phyloP scores from a whole-genome alignment of 2,329 filamentous ascomycete genomes.

The Grosmannia serpens region DNA sequence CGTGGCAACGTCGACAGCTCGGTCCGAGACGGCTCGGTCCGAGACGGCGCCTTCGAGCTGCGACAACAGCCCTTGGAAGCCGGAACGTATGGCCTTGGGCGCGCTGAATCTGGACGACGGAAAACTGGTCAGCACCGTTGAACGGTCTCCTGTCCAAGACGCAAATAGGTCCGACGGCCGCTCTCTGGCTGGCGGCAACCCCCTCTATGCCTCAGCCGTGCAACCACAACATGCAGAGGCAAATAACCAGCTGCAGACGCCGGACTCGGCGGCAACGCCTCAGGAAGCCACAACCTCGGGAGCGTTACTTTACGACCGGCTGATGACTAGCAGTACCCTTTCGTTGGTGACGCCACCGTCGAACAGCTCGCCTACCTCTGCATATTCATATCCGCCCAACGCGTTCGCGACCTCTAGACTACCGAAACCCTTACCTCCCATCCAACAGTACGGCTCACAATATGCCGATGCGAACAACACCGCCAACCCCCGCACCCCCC shows the following conservation, averaged over 20 bases:
- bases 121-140: not conserved
- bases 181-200: not conserved
- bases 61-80: slow-evolving; percentile 12
- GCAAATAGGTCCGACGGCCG: not conserved
- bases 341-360: slow-evolving; percentile 4
- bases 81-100: slow-evolving; percentile 21
- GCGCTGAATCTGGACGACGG: slow-evolving; percentile 10
- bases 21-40: not conserved
- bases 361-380: not conserved
- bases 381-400: not conserved
- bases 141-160: not conserved
- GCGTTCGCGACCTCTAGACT: not conserved
- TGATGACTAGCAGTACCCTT: not conserved
- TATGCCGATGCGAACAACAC: not conserved
- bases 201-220: not conserved
- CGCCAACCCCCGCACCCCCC: not conserved
- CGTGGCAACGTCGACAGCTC: not conserved
- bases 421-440: slow-evolving; percentile 17
- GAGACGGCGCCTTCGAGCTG: not conserved
- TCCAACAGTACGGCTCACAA: slow-evolving; percentile 17
- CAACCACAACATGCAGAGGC: not conserved
- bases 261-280: slow-evolving; percentile 1
- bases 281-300: not conserved
- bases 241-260: slow-evolving; percentile 2
- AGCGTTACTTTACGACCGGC: not conserved